These are phyloP conservation scores for Scedosporium aurantiacum DNA, from an alignment of 2,329 filamentous ascomycete genomes.

Conservation along the genomic window DNA sequence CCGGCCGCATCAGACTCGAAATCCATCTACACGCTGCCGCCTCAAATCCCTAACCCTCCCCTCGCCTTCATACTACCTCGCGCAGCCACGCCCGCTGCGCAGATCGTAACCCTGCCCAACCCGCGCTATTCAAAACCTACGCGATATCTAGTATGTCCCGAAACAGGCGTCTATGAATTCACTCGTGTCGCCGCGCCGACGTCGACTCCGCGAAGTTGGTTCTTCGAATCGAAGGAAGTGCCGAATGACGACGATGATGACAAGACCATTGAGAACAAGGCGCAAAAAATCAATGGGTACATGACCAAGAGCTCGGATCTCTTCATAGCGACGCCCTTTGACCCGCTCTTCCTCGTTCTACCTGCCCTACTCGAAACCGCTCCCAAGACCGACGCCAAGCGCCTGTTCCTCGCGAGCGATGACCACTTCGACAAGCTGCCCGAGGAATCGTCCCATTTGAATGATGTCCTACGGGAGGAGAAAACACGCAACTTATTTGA, in stretches of 20 bases:
- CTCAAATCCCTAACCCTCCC: conserved; percentile 31
- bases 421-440: conserved; percentile 59
- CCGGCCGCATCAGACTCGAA: conserved; percentile 18
- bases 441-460: conserved; percentile 44
- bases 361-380: conserved; percentile 47
- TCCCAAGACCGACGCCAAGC: conserved; percentile 36
- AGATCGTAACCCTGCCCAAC: conserved; percentile 49
- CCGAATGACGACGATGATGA: background rate
- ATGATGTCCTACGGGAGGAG: conserved; percentile 39
- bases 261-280: background rate
- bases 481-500: conserved; percentile 44
- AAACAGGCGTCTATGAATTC: conserved; percentile 55
- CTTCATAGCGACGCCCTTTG: conserved; percentile 74
- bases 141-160: conserved; percentile 51
- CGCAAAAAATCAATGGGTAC: conserved; percentile 17
- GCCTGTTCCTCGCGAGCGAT: conserved; percentile 57
- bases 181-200: conserved; percentile 44
- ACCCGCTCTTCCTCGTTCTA: conserved; percentile 74
- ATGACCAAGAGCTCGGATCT: conserved; percentile 59
- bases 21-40: conserved; percentile 30
- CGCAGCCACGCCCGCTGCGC: conserved; percentile 39
- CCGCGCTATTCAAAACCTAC: conserved; percentile 43
- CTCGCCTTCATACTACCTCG: conserved; percentile 51
- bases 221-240: conserved; percentile 31
- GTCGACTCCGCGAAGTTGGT: conserved; percentile 48